Base-by-base conservation (phyloP, 495 filamentous ascomycete genomes). In the Penicillium chermesinum region DNA sequence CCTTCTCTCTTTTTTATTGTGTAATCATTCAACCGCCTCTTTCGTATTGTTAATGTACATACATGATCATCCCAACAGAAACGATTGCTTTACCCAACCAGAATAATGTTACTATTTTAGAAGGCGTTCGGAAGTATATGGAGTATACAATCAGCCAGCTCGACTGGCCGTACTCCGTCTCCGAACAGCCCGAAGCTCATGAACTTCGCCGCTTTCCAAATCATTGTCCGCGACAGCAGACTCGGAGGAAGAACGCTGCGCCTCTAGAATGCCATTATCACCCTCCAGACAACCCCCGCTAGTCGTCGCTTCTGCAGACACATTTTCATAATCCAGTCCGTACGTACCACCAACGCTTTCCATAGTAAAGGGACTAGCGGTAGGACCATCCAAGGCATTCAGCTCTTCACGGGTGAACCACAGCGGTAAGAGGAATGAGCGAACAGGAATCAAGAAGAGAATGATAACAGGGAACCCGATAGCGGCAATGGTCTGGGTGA, bases 391-490 rank as follows among this genome's bases (percentile, higher is more conserved):
- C 55, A 97, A 62, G 2, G 83, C 57, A 0, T 63, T 61, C 35
- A 97, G 62, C 70, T 96, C 91, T 54, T 83, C 75, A 0, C 67
- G 54, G 0, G 70, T 73, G 53, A 96, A 87, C 66, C 77, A 82
- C 34, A 69, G 68, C 3, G 90, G 89, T 49, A 97, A 55, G n/a
- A 91, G 35, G 44, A 84, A 74, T 7, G 83, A 83, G 7, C 91
- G 72, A 1, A 87, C 62, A 0, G 91, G 91, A n/a, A 96, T 84
- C 13, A 96, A 67, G 14, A 81, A 56, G 10, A 94, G 58, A 59
- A 97, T 94, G 45, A 96, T 80, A 7, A 96, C 80, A 3, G 91
- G 91, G 60, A 96, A 97, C 2, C 91, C 88, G 34, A 97, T 93
- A 13, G 91, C 91, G 7, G 88, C 91, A 41, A 95, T 88, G 0